Evolutionary conservation across 2,329 filamentous ascomycete genomes (phyloP).

Genomic region (Talaromyces islandicus): DNA sequence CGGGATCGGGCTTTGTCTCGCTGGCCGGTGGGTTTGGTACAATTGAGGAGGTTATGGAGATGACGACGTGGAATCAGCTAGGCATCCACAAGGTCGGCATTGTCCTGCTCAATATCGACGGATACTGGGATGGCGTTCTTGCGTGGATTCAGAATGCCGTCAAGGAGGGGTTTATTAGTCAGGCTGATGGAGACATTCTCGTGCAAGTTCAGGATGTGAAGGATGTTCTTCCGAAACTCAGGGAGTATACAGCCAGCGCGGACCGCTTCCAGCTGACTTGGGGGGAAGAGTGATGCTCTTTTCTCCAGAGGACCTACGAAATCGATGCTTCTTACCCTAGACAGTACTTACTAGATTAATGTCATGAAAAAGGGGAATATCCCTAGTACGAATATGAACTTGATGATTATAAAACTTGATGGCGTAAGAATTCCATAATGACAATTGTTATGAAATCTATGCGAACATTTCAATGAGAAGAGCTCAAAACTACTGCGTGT

Average conservation of each 20-base stretch:
- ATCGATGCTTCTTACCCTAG: not conserved
- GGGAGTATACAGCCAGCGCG: conserved; percentile 67
- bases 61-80: conserved; percentile 91
- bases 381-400: not conserved
- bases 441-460: conserved; percentile 9
- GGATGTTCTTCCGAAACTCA: conserved; percentile 65
- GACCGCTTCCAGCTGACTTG: conserved; percentile 77
- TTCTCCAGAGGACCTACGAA: not conserved
- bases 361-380: not conserved
- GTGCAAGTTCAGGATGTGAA: conserved; percentile 69
- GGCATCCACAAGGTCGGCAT: conserved; percentile 81
- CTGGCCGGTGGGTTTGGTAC: conserved; percentile 89
- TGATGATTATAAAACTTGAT: not conserved
- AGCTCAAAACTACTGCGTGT: conserved; percentile 36
- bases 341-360: not conserved
- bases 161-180: conserved; percentile 67
- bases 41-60: conserved; percentile 91
- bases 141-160: conserved; percentile 74
- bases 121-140: conserved; percentile 86
- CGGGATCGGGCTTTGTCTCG: conserved; percentile 83
- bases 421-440: conserved; percentile 21
- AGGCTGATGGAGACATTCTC: conserved; percentile 67
- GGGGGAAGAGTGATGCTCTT: conserved; percentile 54
- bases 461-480: not conserved
- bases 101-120: conserved; percentile 77